Evolutionary conservation across 1,139 yeast genomes (phyloP).

Genomic region (Zygosaccharomyces sapae): DNA sequence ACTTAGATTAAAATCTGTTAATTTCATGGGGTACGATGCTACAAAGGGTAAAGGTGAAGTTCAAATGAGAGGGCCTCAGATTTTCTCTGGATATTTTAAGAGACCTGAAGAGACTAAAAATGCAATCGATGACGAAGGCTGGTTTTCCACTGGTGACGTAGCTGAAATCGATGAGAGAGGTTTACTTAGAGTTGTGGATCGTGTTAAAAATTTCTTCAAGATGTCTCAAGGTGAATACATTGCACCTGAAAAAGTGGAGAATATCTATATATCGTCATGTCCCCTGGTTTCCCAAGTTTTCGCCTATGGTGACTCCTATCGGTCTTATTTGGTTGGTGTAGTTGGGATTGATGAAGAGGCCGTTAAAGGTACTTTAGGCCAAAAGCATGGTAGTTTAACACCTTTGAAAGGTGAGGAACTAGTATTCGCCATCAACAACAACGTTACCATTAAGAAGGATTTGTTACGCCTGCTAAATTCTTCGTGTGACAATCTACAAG

Average conservation of each 20-base stretch:
- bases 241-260: constrained; percentile 75
- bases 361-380: constrained; percentile 25
- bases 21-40: constrained; percentile 59
- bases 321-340: constrained; percentile 58
- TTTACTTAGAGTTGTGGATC: constrained; percentile 58
- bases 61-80: constrained; percentile 63
- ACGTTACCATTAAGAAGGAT: constrained; percentile 23
- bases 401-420: constrained; percentile 29
- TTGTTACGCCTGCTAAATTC: constrained; percentile 33
- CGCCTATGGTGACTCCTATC: constrained; percentile 63
- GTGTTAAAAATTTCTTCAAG: constrained; percentile 79
- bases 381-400: constrained; percentile 18
- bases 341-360: constrained; percentile 54
- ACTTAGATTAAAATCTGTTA: constrained; percentile 59
- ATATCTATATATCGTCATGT: constrained; percentile 52
- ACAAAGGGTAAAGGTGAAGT: constrained; percentile 55
- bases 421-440: constrained; percentile 31
- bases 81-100: constrained; percentile 57
- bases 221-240: constrained; percentile 79
- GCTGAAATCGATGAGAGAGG: constrained; percentile 54
- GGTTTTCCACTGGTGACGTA: constrained; percentile 77
- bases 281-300: constrained; percentile 53
- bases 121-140: constrained; percentile 59
- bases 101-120: constrained; percentile 51
- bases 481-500: constrained; percentile 35